These are phyloP conservation scores for Musa troglodytarum DNA, from an alignment of 176 grass and related monocot species.

Conservation along the genomic window DNA sequence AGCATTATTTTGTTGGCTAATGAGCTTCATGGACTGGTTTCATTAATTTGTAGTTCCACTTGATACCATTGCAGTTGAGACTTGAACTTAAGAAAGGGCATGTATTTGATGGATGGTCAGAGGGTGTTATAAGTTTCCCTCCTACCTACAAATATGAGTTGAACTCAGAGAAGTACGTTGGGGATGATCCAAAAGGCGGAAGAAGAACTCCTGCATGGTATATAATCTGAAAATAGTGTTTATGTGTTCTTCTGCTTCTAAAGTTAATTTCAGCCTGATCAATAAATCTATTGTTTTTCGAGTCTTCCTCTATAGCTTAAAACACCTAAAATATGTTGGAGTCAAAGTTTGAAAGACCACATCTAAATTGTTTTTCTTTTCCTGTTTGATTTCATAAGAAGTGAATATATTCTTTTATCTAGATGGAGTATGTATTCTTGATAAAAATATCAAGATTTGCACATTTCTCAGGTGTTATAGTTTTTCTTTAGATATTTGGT, in stretches of 20 bases:
- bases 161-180: conserved; percentile 55
- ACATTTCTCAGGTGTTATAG: no score
- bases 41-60: not conserved
- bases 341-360: no score
- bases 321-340: no score
- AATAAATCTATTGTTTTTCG: not conserved
- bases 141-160: conserved; percentile 93
- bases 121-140: conserved; percentile 64
- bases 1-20: not conserved
- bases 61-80: conserved; percentile 43
- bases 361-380: not conserved
- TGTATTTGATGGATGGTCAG: conserved; percentile 72
- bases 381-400: no score
- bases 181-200: conserved; percentile 38
- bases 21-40: not conserved
- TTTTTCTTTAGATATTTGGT: no score
- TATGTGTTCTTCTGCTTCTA: not conserved
- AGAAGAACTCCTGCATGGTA: conserved; percentile 96
- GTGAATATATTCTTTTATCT: no score
- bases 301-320: not conserved
- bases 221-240: not conserved
- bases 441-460: no score
- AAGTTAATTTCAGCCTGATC: not conserved
- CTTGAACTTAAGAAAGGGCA: conserved; percentile 55
- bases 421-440: no score